phyloP scores from a whole-genome alignment of 306 rosid genomes.

The Hippophae tibetana region DNA sequence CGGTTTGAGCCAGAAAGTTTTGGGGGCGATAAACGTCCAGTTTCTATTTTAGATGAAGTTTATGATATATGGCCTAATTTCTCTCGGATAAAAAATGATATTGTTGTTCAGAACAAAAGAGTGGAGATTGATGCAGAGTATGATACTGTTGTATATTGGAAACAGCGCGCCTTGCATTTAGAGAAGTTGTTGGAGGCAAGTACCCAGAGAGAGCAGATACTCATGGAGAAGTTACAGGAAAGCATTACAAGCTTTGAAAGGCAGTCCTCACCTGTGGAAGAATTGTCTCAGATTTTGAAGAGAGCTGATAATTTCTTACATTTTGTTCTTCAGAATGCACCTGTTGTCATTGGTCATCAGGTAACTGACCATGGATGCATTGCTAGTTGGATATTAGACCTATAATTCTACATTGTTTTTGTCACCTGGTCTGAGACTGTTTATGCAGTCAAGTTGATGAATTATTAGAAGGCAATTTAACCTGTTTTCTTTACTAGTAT shows the following conservation, averaged over 20 bases:
- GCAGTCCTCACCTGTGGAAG: conserved; percentile 86
- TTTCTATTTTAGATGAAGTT: conserved; percentile 76
- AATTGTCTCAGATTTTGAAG: conserved; percentile 69
- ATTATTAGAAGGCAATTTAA: neutral
- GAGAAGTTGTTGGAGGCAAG: conserved; percentile 72
- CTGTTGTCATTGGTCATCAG: conserved; percentile 98
- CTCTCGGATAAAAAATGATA: conserved; percentile 43
- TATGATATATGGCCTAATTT: conserved; percentile 77
- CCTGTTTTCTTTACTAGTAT: neutral
- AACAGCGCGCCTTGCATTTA: conserved; percentile 51
- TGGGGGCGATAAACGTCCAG: conserved; percentile 67
- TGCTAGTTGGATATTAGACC: neutral
- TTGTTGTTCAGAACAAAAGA: conserved; percentile 57
- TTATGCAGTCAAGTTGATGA: neutral
- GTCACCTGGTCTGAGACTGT: too few relatives aligned
- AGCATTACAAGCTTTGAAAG: conserved; percentile 57
- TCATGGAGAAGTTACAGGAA: conserved; percentile 59
- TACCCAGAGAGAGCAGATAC: conserved; percentile 57
- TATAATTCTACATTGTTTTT: neutral
- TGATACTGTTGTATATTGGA: conserved; percentile 73
- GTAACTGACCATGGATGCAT: conserved; percentile 21
- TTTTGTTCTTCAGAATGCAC: conserved; percentile 97
- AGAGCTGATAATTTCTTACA: conserved; percentile 86
- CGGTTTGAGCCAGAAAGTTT: conserved; percentile 61
- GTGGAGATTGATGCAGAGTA: conserved; percentile 73